Conservation (phyloP, 1,284 basidiomycete species). For the Filobasidium uniguttulatum region DNA sequence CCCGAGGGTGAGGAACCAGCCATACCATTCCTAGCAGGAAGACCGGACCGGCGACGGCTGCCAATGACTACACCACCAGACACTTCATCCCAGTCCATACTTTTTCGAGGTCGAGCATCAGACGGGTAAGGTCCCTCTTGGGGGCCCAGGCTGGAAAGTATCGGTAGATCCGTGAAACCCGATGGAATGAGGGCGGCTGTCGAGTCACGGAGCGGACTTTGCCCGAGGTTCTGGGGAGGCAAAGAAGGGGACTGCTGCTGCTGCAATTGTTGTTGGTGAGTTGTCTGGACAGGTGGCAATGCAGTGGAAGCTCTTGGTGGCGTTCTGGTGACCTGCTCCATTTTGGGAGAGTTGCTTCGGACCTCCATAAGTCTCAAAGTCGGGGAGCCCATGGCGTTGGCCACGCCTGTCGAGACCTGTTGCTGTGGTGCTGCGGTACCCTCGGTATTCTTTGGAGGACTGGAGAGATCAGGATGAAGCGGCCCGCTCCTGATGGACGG, state of each 20-base stretch:
- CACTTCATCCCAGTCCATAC: background rate
- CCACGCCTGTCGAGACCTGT: background rate
- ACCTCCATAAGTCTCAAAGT: background rate
- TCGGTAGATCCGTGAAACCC: background rate
- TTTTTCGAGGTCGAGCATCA: background rate
- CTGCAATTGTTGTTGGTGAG: background rate
- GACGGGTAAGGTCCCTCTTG: constrained; percentile 5
- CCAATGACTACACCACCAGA: too few relatives aligned
- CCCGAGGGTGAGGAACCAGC: background rate
- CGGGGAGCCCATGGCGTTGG: background rate
- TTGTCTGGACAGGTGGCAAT: background rate
- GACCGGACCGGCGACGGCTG: too few relatives aligned
- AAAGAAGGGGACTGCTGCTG: background rate
- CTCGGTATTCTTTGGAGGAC: background rate
- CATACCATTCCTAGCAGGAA: background rate
- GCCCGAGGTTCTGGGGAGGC: too few relatives aligned
- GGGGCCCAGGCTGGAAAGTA: background rate
- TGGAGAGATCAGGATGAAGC: background rate
- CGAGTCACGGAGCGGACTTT: background rate
- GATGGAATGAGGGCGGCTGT: background rate
- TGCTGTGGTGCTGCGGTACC: background rate
- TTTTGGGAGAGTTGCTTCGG: too few relatives aligned
- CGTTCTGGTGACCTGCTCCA: background rate
- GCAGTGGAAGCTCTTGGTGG: background rate
- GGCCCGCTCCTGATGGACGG: background rate